These are phyloP conservation scores for Yarrowia sp. DNA, from an alignment of 805 yeast species.

Conservation along the genomic window DNA sequence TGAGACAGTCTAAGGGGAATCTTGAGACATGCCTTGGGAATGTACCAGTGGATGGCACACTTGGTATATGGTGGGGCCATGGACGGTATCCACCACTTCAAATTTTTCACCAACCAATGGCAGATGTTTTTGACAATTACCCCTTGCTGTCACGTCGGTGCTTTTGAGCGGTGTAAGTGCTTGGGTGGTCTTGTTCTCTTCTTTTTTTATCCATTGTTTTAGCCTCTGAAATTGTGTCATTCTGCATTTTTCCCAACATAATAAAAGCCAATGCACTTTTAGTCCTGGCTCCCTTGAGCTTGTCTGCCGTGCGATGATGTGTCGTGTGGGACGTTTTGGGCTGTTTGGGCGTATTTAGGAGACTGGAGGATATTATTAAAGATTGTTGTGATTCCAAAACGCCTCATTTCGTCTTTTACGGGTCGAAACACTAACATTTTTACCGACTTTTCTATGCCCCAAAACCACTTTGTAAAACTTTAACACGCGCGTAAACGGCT, in stretches of 20 bases:
- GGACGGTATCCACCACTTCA: too few species aligned
- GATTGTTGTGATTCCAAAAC: too few species aligned
- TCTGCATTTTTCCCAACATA: slow-evolving; percentile 11
- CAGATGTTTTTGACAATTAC: too few species aligned
- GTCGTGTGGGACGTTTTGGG: background rate
- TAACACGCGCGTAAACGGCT: background rate
- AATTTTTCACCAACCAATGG: too few species aligned
- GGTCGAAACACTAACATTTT: background rate
- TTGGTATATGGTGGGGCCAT: too few species aligned
- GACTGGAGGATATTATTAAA: too few species aligned
- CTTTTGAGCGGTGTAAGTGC: too few species aligned
- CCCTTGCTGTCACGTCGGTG: background rate
- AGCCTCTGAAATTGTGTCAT: background rate
- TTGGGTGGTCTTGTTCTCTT: background rate
- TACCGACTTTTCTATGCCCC: background rate
- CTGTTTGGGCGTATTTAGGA: background rate
- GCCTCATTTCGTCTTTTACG: background rate
- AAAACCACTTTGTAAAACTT: background rate
- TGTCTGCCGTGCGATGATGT: slow-evolving; percentile 5
- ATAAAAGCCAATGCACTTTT: background rate
- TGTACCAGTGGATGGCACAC: background rate
- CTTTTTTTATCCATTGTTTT: background rate
- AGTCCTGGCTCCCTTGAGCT: background rate
- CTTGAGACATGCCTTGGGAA: background rate
- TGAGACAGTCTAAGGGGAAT: background rate